A percentile compares a stretch with the other conserved stretches of the same genome.
phyloP scores from a whole-genome alignment of 352 stramenopile species.

The Phytopythium cucurbitacearum region DNA sequence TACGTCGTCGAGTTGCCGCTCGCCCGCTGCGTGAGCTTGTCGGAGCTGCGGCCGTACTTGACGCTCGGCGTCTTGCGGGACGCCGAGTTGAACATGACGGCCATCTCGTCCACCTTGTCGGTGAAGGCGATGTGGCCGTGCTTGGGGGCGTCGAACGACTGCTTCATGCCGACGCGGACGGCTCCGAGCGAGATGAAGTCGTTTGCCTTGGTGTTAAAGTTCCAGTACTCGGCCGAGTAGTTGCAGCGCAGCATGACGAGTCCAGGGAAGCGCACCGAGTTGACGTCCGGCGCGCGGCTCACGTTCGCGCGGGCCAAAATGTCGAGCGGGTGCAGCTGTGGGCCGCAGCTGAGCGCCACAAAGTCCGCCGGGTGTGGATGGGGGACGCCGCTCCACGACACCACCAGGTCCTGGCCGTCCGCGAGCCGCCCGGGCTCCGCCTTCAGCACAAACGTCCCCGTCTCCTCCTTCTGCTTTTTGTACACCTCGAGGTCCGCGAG shows the following conservation, averaged over 20 bases:
- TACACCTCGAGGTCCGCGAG: slow-evolving; percentile 2
- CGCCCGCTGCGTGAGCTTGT: slow-evolving; percentile 17
- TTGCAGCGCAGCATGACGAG: slow-evolving; percentile 80
- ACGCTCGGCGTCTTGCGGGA: slow-evolving; percentile 46
- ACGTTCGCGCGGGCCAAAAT: slow-evolving; percentile 39
- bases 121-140: slow-evolving; percentile 73
- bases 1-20: slow-evolving; percentile 59
- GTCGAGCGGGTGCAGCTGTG: slow-evolving; percentile 41
- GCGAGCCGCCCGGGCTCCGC: slow-evolving; percentile 41
- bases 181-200: slow-evolving; percentile 32
- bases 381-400: slow-evolving; percentile 53
- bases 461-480: slow-evolving; percentile 2
- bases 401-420: slow-evolving; percentile 69
- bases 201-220: slow-evolving; percentile 40
- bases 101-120: slow-evolving; percentile 53
- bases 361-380: slow-evolving; percentile 55
- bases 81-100: slow-evolving; percentile 75
- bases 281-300: slow-evolving; percentile 23
- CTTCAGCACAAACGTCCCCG: slow-evolving; percentile 17
- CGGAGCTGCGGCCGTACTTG: slow-evolving; percentile 31
- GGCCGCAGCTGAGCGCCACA: slow-evolving; percentile 64
- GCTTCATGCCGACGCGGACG: slow-evolving; percentile 44
- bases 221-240: slow-evolving; percentile 60
- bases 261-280: slow-evolving; percentile 53
- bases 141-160: slow-evolving; percentile 54